phyloP scores from a whole-genome alignment of 2,329 filamentous ascomycete species.

The Rutstroemia sp. region DNA sequence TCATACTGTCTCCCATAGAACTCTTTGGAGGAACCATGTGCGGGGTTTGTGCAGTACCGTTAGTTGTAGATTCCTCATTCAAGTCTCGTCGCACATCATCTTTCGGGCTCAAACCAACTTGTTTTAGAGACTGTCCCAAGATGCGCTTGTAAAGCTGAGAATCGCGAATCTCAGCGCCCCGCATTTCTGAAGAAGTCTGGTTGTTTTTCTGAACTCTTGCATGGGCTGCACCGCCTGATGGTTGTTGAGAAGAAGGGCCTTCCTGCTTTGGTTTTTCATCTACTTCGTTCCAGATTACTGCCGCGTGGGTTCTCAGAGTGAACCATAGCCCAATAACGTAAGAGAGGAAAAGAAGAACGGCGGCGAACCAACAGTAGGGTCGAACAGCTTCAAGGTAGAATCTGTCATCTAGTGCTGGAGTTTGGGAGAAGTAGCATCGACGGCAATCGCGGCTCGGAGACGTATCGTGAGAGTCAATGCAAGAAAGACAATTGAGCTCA shows the following conservation, averaged over 20 bases:
- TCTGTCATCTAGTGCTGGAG: conserved; percentile 71
- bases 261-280: conserved; percentile 69
- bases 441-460: conserved; percentile 63
- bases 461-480: conserved; percentile 39
- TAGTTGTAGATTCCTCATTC: conserved; percentile 26
- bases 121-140: conserved; percentile 79
- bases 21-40: conserved; percentile 71
- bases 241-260: conserved; percentile 27
- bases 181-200: conserved; percentile 14
- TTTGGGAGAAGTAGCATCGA: conserved; percentile 89
- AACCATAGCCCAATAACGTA: conserved; percentile 94
- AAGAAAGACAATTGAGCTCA: conserved; percentile 77
- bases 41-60: conserved; percentile 45
- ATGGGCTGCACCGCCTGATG: conserved; percentile 16
- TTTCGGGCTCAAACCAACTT: conserved; percentile 60
- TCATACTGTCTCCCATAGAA: conserved; percentile 36
- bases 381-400: conserved; percentile 89
- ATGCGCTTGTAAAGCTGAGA: conserved; percentile 90
- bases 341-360: conserved; percentile 78
- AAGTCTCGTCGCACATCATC: conserved; percentile 38
- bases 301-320: conserved; percentile 89
- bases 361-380: conserved; percentile 87
- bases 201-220: conserved; percentile 18
- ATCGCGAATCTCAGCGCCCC: conserved; percentile 64
- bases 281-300: conserved; percentile 90